Percentiles rank a stretch among this genome's conserved stretches.
phyloP scores from a whole-genome alignment of 345 rosid genomes.

The Aegle marmelos region DNA sequence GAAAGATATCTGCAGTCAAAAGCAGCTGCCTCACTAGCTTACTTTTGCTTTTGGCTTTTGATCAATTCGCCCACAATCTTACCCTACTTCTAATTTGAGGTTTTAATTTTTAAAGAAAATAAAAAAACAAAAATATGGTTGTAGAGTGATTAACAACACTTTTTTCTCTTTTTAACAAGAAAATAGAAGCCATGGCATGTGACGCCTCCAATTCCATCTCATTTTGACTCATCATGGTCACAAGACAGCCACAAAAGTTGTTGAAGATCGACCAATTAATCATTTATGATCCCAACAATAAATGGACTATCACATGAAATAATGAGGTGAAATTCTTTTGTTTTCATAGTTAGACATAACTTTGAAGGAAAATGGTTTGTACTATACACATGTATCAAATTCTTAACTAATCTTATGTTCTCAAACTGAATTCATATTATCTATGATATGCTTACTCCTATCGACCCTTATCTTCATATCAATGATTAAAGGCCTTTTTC shows the following conservation, averaged over 20 bases:
- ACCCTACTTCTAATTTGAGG: slow-evolving; percentile 12
- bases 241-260: background rate
- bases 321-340: background rate
- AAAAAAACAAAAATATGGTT: background rate
- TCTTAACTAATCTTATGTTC: background rate
- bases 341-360: background rate
- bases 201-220: background rate
- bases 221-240: background rate
- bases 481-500: background rate
- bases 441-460: background rate
- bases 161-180: background rate
- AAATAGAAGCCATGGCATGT: background rate
- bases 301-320: background rate
- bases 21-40: background rate
- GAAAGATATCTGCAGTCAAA: slow-evolving; percentile 13
- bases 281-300: background rate
- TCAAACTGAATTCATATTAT: too few species aligned
- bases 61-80: slow-evolving; percentile 1
- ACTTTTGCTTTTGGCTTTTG: slow-evolving; percentile 15
- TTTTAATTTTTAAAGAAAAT: background rate
- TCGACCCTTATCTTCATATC: background rate
- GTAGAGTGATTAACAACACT: slow-evolving; percentile 9
- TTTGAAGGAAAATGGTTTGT: background rate
- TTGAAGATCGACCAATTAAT: background rate
- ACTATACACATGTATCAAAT: background rate